Evolutionary conservation across 2,329 filamentous ascomycete species (phyloP), one percentile per base, ranked within the genome.

Genomic region (Arachnomyces sp.): DNA sequence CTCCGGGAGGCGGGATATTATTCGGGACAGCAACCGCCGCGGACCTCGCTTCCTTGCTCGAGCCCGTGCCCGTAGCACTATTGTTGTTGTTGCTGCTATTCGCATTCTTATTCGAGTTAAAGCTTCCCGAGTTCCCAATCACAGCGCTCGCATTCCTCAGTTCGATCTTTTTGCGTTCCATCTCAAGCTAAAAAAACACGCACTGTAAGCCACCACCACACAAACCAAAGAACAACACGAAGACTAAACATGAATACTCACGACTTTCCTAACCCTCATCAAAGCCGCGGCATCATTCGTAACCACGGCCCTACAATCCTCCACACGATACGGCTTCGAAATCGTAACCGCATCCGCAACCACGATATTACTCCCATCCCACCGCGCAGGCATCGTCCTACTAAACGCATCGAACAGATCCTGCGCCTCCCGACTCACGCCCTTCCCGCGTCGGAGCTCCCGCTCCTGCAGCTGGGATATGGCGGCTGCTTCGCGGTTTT

Each of bases 321-420:
- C 74, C 15, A 71, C 58, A 5, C 65, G 67, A 54, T 81, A 82
- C 2, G 77, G 77, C 11, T 73, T 63, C 14, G 69, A 59, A 43
- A 82, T 73, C 40, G 76, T 63, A 39, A 80, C 76, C 3, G 72
- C 68, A 49, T 81, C 76, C 38, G 73, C 74, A 35, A 79, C 72
- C 39, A 81, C 66, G 46, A 82, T 81, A 37, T 67, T 67, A 28
- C 66, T 63, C 13, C 71, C 72, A 48, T 76, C 68, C 77, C 77
- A 82, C 44, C 74, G 68, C 18, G 73, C 70, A 7, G 75, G 76
- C 54, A 76, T 78, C 58, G 75, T 76, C 50, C 74, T 70, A 45
- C 69, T 71, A 39, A 82, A 68, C 8, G 72, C 69, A 61, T 81
- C 76, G 50, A 77, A 82, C 12, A 82, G 63, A 39, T 78, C 76